Conservation (phyloP, 208 protist genomes). For the Spongospora subterranea region DNA sequence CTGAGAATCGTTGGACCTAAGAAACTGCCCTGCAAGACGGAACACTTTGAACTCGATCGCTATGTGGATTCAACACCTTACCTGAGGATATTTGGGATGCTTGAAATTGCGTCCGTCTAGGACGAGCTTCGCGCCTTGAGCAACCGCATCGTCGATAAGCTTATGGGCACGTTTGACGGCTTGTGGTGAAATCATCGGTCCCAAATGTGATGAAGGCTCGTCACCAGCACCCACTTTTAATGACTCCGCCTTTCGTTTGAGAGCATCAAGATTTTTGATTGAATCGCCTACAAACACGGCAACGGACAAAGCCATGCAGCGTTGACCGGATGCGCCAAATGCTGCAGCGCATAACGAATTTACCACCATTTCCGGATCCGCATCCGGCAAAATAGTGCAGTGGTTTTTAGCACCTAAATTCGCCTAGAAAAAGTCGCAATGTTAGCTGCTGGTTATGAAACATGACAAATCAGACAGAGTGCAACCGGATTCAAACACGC, state of each 20-base stretch:
- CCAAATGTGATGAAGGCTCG: neutral
- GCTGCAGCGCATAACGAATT: conserved; percentile 71
- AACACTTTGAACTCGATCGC: neutral
- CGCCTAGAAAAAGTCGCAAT: conserved; percentile 74
- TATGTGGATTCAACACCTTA: neutral
- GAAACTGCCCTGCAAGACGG: conserved; percentile 79
- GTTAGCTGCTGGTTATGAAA: too few relatives aligned
- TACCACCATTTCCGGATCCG: conserved; percentile 70
- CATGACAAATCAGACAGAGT: too few relatives aligned
- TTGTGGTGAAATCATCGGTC: conserved; percentile 58
- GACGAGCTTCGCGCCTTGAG: conserved; percentile 76
- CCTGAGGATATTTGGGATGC: conserved; percentile 71
- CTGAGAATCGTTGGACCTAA: conserved; percentile 86
- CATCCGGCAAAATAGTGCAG: conserved; percentile 84
- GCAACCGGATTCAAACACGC: too few relatives aligned
- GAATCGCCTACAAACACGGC: conserved; percentile 85
- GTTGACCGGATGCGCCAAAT: conserved; percentile 87
- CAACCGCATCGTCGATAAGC: conserved; percentile 76
- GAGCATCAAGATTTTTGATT: conserved; percentile 77
- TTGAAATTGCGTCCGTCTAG: conserved; percentile 77
- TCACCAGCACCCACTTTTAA: neutral
- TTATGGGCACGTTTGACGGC: conserved; percentile 76
- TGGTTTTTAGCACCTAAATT: conserved; percentile 93
- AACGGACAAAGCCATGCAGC: conserved; percentile 90
- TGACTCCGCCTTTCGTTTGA: conserved; percentile 62